Evolutionary conservation across 306 rosid genomes (phyloP), one percentile per base, ranked within the genome.

Genomic region (Cajanus cajan): DNA sequence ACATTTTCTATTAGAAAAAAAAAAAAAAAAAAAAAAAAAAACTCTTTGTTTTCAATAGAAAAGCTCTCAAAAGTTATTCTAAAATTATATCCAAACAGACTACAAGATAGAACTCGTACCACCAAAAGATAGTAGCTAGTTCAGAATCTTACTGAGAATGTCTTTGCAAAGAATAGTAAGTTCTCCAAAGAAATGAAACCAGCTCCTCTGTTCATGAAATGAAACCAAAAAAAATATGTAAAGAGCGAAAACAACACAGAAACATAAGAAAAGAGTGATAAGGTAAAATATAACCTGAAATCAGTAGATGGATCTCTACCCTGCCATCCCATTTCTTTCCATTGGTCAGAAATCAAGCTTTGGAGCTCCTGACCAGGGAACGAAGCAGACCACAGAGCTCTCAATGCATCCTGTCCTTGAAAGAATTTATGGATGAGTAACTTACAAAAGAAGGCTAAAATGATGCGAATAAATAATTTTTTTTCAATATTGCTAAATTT

Each of bases 281-380:
- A 63, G 64, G 21, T 8, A 74, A 74, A 52, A 74, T 58, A 47
- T 71, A 82, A 94, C 98, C 97, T 90, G 87, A 94, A 94, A 90
- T 94, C 97, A 36, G 98, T 94, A 0, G 98, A 94, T 40, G 98
- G 98, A 67, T 94, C 97, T 84, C 88, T 92, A 85, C 98, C 97
- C 71, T 94, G 98, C 97, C 97, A 94, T 61, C 98, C 98, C 97
- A 92, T 94, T 81, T 94, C 94, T 80, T 94, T 94, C 98, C 97
- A 92, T 61, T 94, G 98, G 71, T 94, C 96, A 65, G 96, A 94
- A 83, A 94, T 82, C 91, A 94, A 88, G 74, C 94, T 92, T 18
- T 61, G 83, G 51, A 92, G 98, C 82, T 92, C 89, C 81, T 90
- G 78, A 71, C 82, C 88, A 8, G 97, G 98, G 75, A 75, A 94